Evolutionary conservation across 768 basidiomycete genomes (phyloP).

Genomic region (Leccinum variicolor): DNA sequence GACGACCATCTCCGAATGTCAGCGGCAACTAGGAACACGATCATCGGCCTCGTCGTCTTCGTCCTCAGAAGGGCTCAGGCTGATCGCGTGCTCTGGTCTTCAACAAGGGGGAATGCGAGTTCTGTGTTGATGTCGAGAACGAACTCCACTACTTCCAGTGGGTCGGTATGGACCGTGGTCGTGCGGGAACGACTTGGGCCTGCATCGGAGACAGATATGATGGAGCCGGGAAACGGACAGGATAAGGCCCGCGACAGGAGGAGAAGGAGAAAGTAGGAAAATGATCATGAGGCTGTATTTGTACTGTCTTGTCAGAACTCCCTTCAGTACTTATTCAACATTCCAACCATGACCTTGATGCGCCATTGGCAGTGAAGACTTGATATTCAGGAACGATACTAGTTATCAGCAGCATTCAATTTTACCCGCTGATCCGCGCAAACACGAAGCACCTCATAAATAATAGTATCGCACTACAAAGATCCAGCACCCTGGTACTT

Average conservation of each 20-base stretch:
- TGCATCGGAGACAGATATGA: constrained; percentile 1
- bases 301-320: no score
- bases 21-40: not conserved
- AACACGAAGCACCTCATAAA: no score
- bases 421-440: no score
- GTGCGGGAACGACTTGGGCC: constrained; percentile 35
- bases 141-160: not conserved
- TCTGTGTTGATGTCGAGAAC: not conserved
- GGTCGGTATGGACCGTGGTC: constrained; percentile 9
- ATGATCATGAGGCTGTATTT: no score
- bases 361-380: no score
- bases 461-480: no score
- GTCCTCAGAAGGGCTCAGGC: constrained; percentile 6
- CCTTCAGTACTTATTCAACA: no score
- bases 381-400: no score
- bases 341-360: no score
- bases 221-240: not conserved
- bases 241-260: not conserved
- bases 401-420: not conserved
- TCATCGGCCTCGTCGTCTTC: constrained; percentile 10
- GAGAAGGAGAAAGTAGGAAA: not conserved
- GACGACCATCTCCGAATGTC: constrained; percentile 21
- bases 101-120: not conserved
- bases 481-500: no score
- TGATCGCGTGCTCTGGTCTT: not conserved